These are phyloP conservation scores for Yarrowia hollandica DNA, from an alignment of 805 yeast genomes.

Conservation along the genomic window DNA sequence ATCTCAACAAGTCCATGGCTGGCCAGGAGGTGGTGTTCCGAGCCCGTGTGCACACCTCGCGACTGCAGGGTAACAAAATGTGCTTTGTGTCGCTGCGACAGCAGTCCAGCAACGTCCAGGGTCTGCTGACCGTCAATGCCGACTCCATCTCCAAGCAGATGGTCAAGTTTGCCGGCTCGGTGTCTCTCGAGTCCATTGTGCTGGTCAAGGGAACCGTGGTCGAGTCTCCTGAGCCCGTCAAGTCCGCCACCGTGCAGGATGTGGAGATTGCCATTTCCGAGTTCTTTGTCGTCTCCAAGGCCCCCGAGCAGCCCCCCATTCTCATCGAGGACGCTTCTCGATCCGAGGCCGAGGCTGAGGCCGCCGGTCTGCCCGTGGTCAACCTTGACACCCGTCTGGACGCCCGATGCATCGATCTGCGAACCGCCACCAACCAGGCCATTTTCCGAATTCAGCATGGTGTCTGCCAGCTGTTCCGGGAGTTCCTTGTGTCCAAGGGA, in stretches of 20 bases:
- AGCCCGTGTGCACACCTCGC: conserved; percentile 89
- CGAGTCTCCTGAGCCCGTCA: conserved; percentile 83
- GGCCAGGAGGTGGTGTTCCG: conserved; percentile 81
- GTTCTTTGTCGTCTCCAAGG: conserved; percentile 75
- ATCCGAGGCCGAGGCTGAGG: conserved; percentile 79
- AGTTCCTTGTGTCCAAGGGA: conserved; percentile 64
- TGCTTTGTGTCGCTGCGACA: conserved; percentile 89
- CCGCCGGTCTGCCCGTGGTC: conserved; percentile 86
- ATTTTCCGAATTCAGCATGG: conserved; percentile 93
- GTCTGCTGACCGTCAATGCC: conserved; percentile 71
- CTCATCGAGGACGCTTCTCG: conserved; percentile 95
- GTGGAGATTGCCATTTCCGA: conserved; percentile 78
- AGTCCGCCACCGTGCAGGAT: conserved; percentile 88
- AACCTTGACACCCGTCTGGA: conserved; percentile 96
- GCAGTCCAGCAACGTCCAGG: conserved; percentile 80
- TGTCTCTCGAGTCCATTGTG: conserved; percentile 88
- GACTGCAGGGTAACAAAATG: conserved; percentile 96
- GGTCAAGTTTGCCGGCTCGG: conserved; percentile 92
- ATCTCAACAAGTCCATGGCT: conserved; percentile 56
- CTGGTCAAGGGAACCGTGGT: conserved; percentile 81
- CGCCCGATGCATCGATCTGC: conserved; percentile 90
- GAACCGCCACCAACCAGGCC: conserved; percentile 97
- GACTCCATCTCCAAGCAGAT: conserved; percentile 81
- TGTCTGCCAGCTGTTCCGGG: conserved; percentile 84
- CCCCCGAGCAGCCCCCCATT: conserved; percentile 91